Evolutionary conservation across 2,329 filamentous ascomycete species (phyloP), one percentile per base, ranked within the genome.

Genomic region (Colletotrichum graminicola): DNA sequence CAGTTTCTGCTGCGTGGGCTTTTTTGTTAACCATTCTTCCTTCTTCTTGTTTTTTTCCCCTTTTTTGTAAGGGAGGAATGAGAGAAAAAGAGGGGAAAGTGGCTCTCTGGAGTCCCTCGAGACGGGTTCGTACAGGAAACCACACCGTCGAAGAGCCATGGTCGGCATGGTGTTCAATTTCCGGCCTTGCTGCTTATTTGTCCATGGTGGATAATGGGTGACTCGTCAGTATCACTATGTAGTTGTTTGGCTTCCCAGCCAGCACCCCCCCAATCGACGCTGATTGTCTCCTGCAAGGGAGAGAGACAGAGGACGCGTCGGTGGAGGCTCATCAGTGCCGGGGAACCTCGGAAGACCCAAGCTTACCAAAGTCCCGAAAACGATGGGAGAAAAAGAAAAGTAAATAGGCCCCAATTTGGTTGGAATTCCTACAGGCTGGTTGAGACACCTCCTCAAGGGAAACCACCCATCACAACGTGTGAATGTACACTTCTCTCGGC

Each of bases 211-310:
- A 29, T 29, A 6, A 29, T 29, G 26, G 16, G 14, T 5, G 21
- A 7, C 26, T 21, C 26, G 7, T 8, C 26, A 26, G 26, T 2
- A 16, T 18, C 32, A 1, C 5, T 11, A 2, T 10, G 34, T 11
- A 2, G 23, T 52, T 32, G 6, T 29, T 52, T 32, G 26, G 26
- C 14, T 21, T 51, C 23, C 23, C 11, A 23, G 23, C 23, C 47
- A 18, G 29, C 16, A 11, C 49, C 14, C 23, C 2, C 3, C 23
- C 41, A 29, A 18, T 18, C 29, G 4, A 34, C 10, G 34, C 14
- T 12, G n/a, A 41, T 57, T 57, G 14, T 11, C 10, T 41, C 36
- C n/a, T 57, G 34, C 36, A 57, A 57, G 55, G 55, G 36, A 41
- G 29, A 34, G 51, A 21, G 8, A n/a, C 18, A 34, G 12, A 56